These are phyloP conservation scores for Rhizopus sp. DNA, from an alignment of 371 early-diverging fungal species.

Conservation along the genomic window DNA sequence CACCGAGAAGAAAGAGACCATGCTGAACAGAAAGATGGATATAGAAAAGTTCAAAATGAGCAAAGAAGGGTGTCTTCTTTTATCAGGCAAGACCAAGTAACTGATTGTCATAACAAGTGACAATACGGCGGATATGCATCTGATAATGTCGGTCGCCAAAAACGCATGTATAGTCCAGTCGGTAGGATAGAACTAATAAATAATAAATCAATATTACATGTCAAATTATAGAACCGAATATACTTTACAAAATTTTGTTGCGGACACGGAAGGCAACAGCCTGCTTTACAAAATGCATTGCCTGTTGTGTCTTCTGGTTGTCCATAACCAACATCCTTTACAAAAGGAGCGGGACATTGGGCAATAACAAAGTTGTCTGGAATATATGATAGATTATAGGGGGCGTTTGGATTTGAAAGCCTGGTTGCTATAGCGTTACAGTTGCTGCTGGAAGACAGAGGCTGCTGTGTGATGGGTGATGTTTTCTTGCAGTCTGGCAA, in stretches of 20 bases:
- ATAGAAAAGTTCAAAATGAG: slow-evolving; percentile 63
- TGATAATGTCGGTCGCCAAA: slow-evolving; percentile 51
- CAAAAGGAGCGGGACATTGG: slow-evolving; percentile 43
- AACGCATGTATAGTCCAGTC: slow-evolving; percentile 50
- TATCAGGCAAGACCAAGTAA: slow-evolving; percentile 61
- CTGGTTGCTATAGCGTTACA: slow-evolving; percentile 45
- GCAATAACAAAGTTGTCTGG: slow-evolving; percentile 32
- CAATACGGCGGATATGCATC: slow-evolving; percentile 53
- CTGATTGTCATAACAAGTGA: slow-evolving; percentile 57
- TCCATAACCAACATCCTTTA: slow-evolving; percentile 30
- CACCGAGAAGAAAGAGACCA: slow-evolving; percentile 55
- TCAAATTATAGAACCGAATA: neutral
- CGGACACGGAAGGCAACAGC: slow-evolving; percentile 49
- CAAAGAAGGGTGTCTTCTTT: slow-evolving; percentile 67
- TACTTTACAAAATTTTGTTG: slow-evolving; percentile 35
- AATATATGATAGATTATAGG: slow-evolving; percentile 27
- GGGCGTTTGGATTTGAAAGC: slow-evolving; percentile 17
- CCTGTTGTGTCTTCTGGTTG: slow-evolving; percentile 19
- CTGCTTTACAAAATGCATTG: slow-evolving; percentile 27
- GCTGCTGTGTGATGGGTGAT: slow-evolving; percentile 25
- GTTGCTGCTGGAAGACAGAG: slow-evolving; percentile 33
- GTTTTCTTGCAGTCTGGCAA: slow-evolving; percentile 51
- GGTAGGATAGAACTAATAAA: slow-evolving; percentile 45
- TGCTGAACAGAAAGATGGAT: slow-evolving; percentile 57
- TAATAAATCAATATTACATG: neutral